Base-by-base conservation (phyloP, 2,329 filamentous ascomycete genomes). In the Ramichloridium luteum region DNA sequence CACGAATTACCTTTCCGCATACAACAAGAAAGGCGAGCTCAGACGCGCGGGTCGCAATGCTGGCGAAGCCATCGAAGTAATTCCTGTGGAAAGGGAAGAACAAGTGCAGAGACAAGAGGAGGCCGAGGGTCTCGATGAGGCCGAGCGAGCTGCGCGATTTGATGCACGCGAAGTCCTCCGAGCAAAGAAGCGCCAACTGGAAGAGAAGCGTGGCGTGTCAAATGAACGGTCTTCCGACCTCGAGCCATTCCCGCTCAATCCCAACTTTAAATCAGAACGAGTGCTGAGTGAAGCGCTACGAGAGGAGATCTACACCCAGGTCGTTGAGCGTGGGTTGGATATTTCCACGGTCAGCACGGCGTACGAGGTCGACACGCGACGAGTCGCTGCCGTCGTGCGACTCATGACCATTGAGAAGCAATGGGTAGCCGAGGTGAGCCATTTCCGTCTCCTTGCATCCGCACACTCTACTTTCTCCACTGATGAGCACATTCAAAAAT, bases 331-430 rank as follows among this genome's bases (percentile, higher is more conserved):
- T 10, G 77, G 77, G 37, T 66, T 77, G 54, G 73, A 78, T 35
- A 64, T 93, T 40, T 77, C 83, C 49, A 70, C 70, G 26, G 80
- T 92, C 13, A 86, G 82, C 50, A 78, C 79, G 1, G 71, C 83
- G 49, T 70, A 81, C 46, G 73, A 76, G 16, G 72, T 93, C 14
- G 84, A 90, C 49, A 78, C 93, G 58, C 73, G 81, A 50, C 71
- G 86, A 47, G 80, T 93, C 12, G 85, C 77, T 16, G 86, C 86
- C 13, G 80, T 93, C 13, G 79, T 93, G 37, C 67, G 86, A 48
- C 63, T 94, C 49, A 88, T 88, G 62, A 75, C 84, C 56, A 67
- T 93, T 43, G 84, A 94, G 62, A 84, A 79, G 61, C 65, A 77
- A 44, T 85, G 78, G 82, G 55, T 69, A 40, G 56, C 65, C 47